A percentile compares a stretch with the other conserved stretches of the same genome.
phyloP scores from a whole-genome alignment of 169 alveolate genomes.

The Plasmodium sp. region DNA sequence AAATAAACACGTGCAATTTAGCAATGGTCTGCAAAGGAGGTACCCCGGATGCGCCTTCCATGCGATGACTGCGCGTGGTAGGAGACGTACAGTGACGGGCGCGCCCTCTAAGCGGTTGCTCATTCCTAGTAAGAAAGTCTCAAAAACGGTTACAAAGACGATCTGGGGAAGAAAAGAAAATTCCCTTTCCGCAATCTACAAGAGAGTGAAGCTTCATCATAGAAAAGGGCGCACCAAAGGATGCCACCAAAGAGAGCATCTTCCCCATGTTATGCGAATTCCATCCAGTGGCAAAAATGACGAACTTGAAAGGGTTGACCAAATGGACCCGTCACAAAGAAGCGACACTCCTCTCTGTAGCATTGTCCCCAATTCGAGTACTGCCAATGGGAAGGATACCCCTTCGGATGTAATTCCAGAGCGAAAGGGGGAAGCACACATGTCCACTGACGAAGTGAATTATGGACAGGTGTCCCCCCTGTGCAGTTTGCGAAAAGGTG shows the following conservation, averaged over 20 bases:
- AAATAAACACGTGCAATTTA: background rate
- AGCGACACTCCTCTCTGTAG: background rate
- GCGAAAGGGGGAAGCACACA: background rate
- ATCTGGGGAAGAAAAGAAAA: background rate
- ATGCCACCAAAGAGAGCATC: background rate
- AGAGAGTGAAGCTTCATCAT: background rate
- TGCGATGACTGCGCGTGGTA: background rate
- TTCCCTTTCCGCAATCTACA: background rate
- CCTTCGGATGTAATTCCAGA: background rate
- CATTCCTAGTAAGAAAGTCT: background rate
- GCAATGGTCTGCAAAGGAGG: background rate
- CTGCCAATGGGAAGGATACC: background rate
- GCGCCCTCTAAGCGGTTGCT: background rate
- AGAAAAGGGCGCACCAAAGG: background rate
- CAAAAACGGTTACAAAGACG: background rate
- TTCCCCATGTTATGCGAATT: background rate
- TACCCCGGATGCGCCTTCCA: background rate
- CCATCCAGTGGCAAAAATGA: background rate
- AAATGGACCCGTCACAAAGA: background rate
- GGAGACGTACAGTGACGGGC: background rate
- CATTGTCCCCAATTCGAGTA: background rate
- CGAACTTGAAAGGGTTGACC: background rate
- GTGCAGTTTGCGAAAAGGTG: background rate
- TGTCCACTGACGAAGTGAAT: background rate
- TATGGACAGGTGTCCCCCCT: background rate